Evolutionary conservation across 1,139 yeast genomes (phyloP).

Genomic region (Yamadazyma sp.): DNA sequence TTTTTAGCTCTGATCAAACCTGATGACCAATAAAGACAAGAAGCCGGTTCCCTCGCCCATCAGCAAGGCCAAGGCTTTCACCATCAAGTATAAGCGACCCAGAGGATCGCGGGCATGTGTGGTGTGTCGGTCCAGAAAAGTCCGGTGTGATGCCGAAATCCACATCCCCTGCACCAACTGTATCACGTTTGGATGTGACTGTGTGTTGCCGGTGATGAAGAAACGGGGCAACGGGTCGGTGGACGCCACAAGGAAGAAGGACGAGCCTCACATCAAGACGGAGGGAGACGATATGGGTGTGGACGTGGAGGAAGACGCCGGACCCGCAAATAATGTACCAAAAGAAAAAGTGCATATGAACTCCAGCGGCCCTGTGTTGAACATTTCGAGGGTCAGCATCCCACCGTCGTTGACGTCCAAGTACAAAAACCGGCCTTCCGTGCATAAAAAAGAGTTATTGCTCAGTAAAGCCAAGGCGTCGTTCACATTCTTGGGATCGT

Average conservation of each 20-base stretch:
- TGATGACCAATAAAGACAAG: too few relatives aligned
- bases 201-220: constrained; percentile 61
- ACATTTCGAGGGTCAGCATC: constrained; percentile 43
- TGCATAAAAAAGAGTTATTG: constrained; percentile 36
- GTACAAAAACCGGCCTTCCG: constrained; percentile 41
- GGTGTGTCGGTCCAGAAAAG: constrained; percentile 69
- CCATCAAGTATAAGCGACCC: constrained; percentile 50
- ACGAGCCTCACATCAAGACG: constrained; percentile 7
- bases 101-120: constrained; percentile 55
- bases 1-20: too few relatives aligned
- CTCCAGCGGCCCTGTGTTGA: constrained; percentile 39
- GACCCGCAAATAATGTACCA: too few relatives aligned
- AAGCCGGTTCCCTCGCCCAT: background rate
- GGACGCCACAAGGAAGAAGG: constrained; percentile 21
- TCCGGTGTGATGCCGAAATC: constrained; percentile 65
- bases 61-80: constrained; percentile 47
- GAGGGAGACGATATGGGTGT: constrained; percentile 5
- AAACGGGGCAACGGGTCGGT: constrained; percentile 37
- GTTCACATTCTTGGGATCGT: constrained; percentile 43
- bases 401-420: constrained; percentile 47
- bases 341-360: constrained; percentile 11
- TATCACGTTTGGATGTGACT: constrained; percentile 73
- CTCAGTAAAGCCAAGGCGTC: constrained; percentile 30
- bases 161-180: constrained; percentile 80
- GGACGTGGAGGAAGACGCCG: constrained; percentile 1